A percentile compares a stretch with the other conserved stretches of the same genome.
Conservation (phyloP, 2,329 filamentous ascomycete species). For the Cladosporium halotolerans region DNA sequence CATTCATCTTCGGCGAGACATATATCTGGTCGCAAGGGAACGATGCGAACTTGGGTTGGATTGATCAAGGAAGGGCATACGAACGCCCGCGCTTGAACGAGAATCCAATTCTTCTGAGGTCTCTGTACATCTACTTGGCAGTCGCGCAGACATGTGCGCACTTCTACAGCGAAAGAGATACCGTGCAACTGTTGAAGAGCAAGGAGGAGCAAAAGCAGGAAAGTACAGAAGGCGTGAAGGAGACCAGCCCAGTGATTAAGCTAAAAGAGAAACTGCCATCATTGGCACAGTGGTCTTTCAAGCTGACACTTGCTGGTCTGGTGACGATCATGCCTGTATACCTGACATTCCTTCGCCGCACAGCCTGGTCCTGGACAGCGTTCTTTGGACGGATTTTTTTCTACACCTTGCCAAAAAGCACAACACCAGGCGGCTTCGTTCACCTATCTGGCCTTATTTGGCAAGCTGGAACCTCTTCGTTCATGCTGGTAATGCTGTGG, state of each 20-base stretch:
- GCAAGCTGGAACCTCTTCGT: slow-evolving; percentile 49
- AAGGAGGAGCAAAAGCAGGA: slow-evolving; percentile 21
- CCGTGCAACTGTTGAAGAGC: slow-evolving; percentile 47
- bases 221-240: neutral
- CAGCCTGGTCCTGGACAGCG: slow-evolving; percentile 64
- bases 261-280: neutral
- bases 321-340: slow-evolving; percentile 47
- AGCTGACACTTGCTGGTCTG: slow-evolving; percentile 15
- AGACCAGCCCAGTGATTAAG: neutral
- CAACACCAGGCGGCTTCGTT: slow-evolving; percentile 51
- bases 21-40: slow-evolving; percentile 61
- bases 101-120: slow-evolving; percentile 72
- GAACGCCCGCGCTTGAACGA: slow-evolving; percentile 79
- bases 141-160: slow-evolving; percentile 64
- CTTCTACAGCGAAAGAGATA: slow-evolving; percentile 67
- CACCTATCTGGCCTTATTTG: slow-evolving; percentile 16
- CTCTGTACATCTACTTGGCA: slow-evolving; percentile 63
- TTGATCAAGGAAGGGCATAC: slow-evolving; percentile 58
- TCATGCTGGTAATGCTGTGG: slow-evolving; percentile 67
- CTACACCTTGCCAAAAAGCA: slow-evolving; percentile 61
- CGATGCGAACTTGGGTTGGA: slow-evolving; percentile 61
- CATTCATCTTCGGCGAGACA: slow-evolving; percentile 70
- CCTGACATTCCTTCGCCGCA: slow-evolving; percentile 49
- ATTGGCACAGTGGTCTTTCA: slow-evolving; percentile 16
- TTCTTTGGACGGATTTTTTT: slow-evolving; percentile 69